Base-by-base conservation (phyloP, 306 rosid genomes). In the Styphnolobium japonicum region DNA sequence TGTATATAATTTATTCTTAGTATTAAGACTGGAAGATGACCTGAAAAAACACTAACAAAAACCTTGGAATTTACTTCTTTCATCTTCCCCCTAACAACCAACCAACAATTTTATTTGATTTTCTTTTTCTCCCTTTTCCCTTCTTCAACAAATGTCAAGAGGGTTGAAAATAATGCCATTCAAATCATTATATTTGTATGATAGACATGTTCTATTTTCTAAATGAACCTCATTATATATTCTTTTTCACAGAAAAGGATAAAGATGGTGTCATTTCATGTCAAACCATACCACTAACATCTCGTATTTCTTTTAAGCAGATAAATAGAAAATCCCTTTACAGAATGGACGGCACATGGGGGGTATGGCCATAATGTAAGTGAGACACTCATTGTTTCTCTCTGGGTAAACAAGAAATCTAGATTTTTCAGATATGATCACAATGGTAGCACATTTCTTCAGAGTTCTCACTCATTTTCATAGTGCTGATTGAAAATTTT, bases 331-430 rank as follows among this genome's bases (percentile, higher is more conserved):
- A 71, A 46, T 23, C 61, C 73, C 85, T 80, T 67, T 83, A 71
- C 83, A 71, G 75, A 58, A 56, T 72, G 79, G 76, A 58, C 22
- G 57, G 58, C 79, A 85, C 80, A 56, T 73, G 46, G 68, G 52
- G 12, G 68, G 72, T 71, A 71, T 82, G 81, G 75, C 65, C 83
- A 75, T 61, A n/a, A 67, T 82, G 86, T 27, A 82, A 68, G 67
- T 36, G 70, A 81, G 46, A 40, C 2, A 14, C 53, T 11, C 18
- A 2, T 4, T 46, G 16, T 46, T 12, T 46, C 19, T 46, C 6
- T 46, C 53, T n/a, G 53, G 14, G 18, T 14, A 46, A 14, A 46
- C 16, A 46, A 46, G 53, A 46, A 14, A 46, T 46, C 1, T 7
- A 33, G 25, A 34, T 2, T 15, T 45, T 40, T 37, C 0, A 51